These are phyloP conservation scores for Auricularia auricula-judae DNA, from an alignment of 768 basidiomycete species.

Conservation along the genomic window DNA sequence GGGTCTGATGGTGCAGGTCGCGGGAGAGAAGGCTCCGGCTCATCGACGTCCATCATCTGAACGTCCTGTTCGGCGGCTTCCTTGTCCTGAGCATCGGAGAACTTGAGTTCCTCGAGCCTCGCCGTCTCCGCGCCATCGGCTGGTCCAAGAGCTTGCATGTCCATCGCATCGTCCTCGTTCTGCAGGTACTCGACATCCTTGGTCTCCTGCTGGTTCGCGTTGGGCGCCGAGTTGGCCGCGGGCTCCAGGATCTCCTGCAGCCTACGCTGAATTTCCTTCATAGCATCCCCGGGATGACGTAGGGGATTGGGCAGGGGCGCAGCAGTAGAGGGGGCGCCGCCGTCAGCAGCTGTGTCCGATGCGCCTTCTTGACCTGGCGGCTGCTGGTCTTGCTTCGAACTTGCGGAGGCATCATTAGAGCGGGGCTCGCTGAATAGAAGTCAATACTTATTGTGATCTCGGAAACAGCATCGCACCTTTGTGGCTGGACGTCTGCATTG, in stretches of 20 bases:
- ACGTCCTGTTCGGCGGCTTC: neutral
- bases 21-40: neutral
- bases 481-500: neutral
- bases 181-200: slow-evolving; percentile 60
- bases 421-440: too few species aligned
- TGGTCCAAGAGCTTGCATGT: slow-evolving; percentile 84
- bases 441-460: too few species aligned
- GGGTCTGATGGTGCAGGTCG: neutral
- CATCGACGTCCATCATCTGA: neutral
- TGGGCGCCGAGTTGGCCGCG: slow-evolving; percentile 18
- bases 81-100: slow-evolving; percentile 47
- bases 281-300: slow-evolving; percentile 74
- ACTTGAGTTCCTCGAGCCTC: slow-evolving; percentile 68
- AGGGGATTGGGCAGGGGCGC: slow-evolving; percentile 44
- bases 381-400: too few species aligned
- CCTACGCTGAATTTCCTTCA: slow-evolving; percentile 72
- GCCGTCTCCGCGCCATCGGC: slow-evolving; percentile 76
- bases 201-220: slow-evolving; percentile 6
- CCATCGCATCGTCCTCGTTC: slow-evolving; percentile 53
- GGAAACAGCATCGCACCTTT: neutral
- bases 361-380: slow-evolving; percentile 3
- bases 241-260: slow-evolving; percentile 67
- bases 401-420: too few species aligned
- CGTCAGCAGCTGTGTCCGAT: slow-evolving; percentile 19
- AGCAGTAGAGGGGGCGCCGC: slow-evolving; percentile 31